Conservation (phyloP, 2,329 filamentous ascomycete species). For the Didymella arachidicola region DNA sequence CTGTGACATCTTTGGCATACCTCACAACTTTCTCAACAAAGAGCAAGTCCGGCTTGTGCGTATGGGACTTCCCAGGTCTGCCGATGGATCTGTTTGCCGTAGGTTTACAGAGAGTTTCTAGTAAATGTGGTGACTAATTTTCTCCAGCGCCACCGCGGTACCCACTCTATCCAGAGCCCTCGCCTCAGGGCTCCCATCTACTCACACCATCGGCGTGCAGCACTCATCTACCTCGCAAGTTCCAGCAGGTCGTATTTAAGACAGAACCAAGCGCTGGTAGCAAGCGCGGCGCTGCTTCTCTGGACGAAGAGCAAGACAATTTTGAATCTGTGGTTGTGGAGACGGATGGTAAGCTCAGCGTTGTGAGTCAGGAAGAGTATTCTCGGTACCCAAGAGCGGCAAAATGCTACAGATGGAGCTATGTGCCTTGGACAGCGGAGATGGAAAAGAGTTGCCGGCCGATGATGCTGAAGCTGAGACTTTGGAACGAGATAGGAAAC, state of each 20-base stretch:
- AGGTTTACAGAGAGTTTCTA: background rate
- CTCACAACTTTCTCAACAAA: conserved; percentile 34
- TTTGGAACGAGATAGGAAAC: conserved; percentile 2
- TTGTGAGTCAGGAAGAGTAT: conserved; percentile 18
- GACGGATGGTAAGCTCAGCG: conserved; percentile 24
- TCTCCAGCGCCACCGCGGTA: conserved; percentile 26
- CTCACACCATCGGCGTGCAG: conserved; percentile 23
- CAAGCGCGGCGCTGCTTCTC: background rate
- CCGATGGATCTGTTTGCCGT: conserved; percentile 21
- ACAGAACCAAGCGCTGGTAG: background rate
- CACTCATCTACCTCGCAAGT: conserved; percentile 30
- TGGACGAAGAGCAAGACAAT: background rate
- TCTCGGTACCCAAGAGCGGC: conserved; percentile 18
- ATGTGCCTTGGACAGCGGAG: conserved; percentile 41
- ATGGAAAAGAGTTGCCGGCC: conserved; percentile 34
- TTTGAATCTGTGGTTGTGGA: conserved; percentile 30
- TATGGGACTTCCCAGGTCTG: conserved; percentile 22
- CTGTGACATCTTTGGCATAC: conserved; percentile 35
- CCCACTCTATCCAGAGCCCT: conserved; percentile 40
- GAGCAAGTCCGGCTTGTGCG: conserved; percentile 31
- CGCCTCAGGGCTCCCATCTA: conserved; percentile 26
- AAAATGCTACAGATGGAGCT: conserved; percentile 35
- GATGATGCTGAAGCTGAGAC: conserved; percentile 22
- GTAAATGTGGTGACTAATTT: background rate
- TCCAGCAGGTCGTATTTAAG: conserved; percentile 14